Conservation (phyloP, 768 basidiomycete species). For the Astraeus odoratus region DNA sequence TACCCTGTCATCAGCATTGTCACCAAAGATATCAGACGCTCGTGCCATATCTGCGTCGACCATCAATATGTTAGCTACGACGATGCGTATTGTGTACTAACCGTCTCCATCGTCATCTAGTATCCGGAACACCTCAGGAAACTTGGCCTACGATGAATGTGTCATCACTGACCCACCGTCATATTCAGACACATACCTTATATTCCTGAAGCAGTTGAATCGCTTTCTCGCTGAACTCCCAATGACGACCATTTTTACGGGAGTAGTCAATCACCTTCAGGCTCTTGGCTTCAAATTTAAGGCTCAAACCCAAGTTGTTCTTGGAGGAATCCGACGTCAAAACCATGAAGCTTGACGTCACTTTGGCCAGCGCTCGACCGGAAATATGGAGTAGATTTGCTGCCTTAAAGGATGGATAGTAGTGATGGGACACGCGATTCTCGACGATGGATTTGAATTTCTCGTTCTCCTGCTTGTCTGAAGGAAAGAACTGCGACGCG, state of each 20-base stretch:
- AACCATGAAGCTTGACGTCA: slow-evolving; percentile 93
- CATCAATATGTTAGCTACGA: background rate
- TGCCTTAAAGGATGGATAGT: slow-evolving; percentile 75
- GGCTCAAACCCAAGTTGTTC: slow-evolving; percentile 84
- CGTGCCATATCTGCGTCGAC: slow-evolving; percentile 61
- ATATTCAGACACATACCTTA: slow-evolving; percentile 39
- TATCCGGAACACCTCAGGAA: slow-evolving; percentile 75
- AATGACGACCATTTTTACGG: slow-evolving; percentile 71
- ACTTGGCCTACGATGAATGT: slow-evolving; percentile 43
- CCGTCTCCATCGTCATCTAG: slow-evolving; percentile 73
- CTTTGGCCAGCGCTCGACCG: slow-evolving; percentile 75
- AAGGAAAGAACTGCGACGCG: slow-evolving; percentile 69
- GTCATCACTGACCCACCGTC: background rate
- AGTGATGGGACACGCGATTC: slow-evolving; percentile 43
- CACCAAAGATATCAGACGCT: slow-evolving; percentile 49
- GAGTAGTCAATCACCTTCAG: slow-evolving; percentile 93
- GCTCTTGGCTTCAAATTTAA: slow-evolving; percentile 94
- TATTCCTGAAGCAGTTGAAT: slow-evolving; percentile 78
- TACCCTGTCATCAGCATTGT: slow-evolving; percentile 62
- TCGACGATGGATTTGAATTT: slow-evolving; percentile 67
- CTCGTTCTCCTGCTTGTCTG: slow-evolving; percentile 72
- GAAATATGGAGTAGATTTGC: slow-evolving; percentile 70
- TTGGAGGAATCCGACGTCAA: slow-evolving; percentile 69
- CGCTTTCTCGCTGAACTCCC: slow-evolving; percentile 93
- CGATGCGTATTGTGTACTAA: slow-evolving; percentile 21